These are phyloP conservation scores for Ustilago loliicola DNA, from an alignment of 1,284 basidiomycete species.

Conservation along the genomic window DNA sequence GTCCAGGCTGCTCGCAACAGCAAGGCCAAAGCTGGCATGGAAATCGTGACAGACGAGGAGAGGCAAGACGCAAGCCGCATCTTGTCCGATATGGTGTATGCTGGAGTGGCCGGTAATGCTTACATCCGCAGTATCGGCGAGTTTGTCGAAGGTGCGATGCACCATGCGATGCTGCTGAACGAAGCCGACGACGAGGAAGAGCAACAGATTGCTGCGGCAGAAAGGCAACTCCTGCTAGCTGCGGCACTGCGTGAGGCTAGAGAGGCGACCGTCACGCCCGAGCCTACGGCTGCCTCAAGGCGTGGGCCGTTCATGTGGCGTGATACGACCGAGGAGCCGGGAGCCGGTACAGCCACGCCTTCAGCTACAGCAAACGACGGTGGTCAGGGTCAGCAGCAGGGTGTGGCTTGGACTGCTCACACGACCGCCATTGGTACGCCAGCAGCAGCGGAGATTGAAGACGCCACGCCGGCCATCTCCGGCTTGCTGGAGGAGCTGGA, in stretches of 20 bases:
- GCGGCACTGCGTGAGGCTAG: conserved; percentile 27
- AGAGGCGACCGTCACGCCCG: conserved; percentile 19
- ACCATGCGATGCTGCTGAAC: conserved; percentile 37
- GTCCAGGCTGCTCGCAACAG: conserved; percentile 20
- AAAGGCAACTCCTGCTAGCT: conserved; percentile 14
- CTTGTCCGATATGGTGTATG: conserved; percentile 55
- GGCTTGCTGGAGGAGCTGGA: conserved; percentile 15
- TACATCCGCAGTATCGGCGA: conserved; percentile 58
- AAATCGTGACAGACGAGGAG: conserved; percentile 27
- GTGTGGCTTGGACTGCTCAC: background rate
- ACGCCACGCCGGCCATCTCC: conserved; percentile 17
- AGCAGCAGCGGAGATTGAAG: conserved; percentile 10
- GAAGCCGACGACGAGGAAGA: conserved; percentile 40
- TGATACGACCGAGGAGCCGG: conserved; percentile 36
- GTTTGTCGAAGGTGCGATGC: conserved; percentile 55
- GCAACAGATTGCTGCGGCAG: conserved; percentile 27
- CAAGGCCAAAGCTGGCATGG: background rate
- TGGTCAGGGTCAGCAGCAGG: conserved; percentile 1
- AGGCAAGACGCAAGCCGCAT: conserved; percentile 37
- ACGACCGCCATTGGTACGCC: conserved; percentile 19
- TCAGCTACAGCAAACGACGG: conserved; percentile 4
- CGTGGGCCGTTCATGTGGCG: conserved; percentile 53
- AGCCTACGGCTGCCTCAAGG: conserved; percentile 34
- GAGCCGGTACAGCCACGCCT: conserved; percentile 21
- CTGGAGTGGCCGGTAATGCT: conserved; percentile 46